Evolutionary conservation across 495 filamentous ascomycete genomes (phyloP).

Genomic region (Glarea lozoyensis): DNA sequence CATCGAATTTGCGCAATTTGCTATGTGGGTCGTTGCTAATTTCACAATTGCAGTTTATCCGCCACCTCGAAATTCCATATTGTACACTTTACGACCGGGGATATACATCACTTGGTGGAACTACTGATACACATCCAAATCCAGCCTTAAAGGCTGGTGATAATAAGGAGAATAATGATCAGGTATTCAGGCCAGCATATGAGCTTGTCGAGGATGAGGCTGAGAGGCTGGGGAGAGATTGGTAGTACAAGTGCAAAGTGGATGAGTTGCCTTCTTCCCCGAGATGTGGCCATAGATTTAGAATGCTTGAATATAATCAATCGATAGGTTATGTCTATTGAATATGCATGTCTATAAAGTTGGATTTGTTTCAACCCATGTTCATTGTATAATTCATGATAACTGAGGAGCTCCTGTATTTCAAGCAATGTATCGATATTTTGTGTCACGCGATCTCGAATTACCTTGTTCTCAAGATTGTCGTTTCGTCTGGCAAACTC

Average conservation of each 20-base stretch:
- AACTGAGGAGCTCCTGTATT: no score
- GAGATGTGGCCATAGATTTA: not conserved
- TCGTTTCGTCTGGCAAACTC: no score
- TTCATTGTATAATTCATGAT: no score
- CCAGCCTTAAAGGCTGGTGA: constrained; percentile 51
- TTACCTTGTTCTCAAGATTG: no score
- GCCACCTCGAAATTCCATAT: constrained; percentile 66
- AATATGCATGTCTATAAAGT: no score
- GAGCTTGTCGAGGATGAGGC: constrained; percentile 75
- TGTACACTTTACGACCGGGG: constrained; percentile 74
- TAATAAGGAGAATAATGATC: constrained; percentile 2
- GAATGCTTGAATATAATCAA: no score
- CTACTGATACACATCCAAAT: constrained; percentile 85
- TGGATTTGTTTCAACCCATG: no score
- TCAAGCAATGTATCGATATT: no score
- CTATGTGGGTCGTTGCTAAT: constrained; percentile 6
- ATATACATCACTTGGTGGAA: constrained; percentile 82
- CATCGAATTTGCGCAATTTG: not conserved
- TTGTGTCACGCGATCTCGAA: no score
- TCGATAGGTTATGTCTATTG: no score
- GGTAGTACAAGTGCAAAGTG: no score
- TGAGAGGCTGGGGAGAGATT: constrained; percentile 76
- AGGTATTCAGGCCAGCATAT: constrained; percentile 71
- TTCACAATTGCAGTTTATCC: constrained; percentile 59
- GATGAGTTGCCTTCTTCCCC: not conserved